These are phyloP conservation scores for Xylaria cubensis DNA, from an alignment of 495 filamentous ascomycete species.

Conservation along the genomic window DNA sequence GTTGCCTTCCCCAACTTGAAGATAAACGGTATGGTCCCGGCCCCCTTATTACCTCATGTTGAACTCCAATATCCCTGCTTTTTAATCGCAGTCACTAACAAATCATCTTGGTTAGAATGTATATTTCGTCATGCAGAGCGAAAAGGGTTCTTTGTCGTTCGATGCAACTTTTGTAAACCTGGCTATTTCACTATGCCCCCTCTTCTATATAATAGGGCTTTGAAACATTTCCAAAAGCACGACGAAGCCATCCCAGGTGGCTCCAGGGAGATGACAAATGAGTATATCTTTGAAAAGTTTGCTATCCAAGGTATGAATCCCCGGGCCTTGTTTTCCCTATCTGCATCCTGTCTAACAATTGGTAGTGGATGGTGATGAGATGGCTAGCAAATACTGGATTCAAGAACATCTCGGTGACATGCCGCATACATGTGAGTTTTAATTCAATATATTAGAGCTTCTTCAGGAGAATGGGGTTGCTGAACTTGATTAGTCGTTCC, in stretches of 20 bases:
- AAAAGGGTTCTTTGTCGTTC: constrained; percentile 37
- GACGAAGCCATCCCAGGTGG: constrained; percentile 23
- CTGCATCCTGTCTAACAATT: background rate
- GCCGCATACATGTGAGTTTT: constrained; percentile 39
- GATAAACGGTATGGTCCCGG: constrained; percentile 5
- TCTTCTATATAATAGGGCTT: constrained; percentile 37
- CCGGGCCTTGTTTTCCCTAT: too few species aligned
- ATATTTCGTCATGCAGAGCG: constrained; percentile 40
- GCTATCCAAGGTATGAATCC: constrained; percentile 34
- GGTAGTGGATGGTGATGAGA: constrained; percentile 35
- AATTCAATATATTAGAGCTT: background rate
- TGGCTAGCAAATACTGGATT: constrained; percentile 43
- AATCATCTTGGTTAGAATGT: constrained; percentile 31
- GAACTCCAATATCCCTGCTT: background rate
- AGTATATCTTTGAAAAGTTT: constrained; percentile 40
- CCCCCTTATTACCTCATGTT: background rate
- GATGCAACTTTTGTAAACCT: constrained; percentile 34
- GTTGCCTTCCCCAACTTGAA: constrained; percentile 24
- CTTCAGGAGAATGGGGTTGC: background rate
- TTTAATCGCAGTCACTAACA: background rate
- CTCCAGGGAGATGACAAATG: constrained; percentile 35
- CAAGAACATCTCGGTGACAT: constrained; percentile 36
- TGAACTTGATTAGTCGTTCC: constrained; percentile 22
- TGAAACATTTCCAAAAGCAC: constrained; percentile 40
- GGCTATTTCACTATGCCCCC: constrained; percentile 38